A percentile compares a stretch with the other conserved stretches of the same genome.
These are phyloP conservation scores for Handroanthus guayacan DNA, from an alignment of 257 asterid genomes.

Conservation along the genomic window DNA sequence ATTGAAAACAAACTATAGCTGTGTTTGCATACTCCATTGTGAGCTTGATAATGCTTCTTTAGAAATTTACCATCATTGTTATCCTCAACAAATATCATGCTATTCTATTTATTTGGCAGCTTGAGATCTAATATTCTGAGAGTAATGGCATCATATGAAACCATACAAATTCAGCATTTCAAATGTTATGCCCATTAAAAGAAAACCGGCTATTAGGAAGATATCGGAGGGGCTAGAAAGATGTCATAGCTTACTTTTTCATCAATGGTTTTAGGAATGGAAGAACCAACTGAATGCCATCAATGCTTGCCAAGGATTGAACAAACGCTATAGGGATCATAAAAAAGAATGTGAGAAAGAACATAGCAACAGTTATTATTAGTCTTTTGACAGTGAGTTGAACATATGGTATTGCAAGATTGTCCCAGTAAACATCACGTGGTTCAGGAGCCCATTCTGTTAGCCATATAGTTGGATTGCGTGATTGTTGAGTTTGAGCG, in stretches of 20 bases:
- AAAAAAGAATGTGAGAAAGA: slow-evolving; percentile 83
- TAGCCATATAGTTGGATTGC: slow-evolving; percentile 78
- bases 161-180: background rate
- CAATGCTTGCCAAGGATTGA: slow-evolving; percentile 83
- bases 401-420: slow-evolving; percentile 77
- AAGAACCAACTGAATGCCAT: slow-evolving; percentile 68
- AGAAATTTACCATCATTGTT: background rate
- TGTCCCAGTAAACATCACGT: slow-evolving; percentile 85
- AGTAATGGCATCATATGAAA: background rate
- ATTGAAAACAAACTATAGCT: too few relatives aligned
- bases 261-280: slow-evolving; percentile 74
- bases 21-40: too few relatives aligned
- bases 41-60: background rate
- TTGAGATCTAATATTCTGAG: background rate
- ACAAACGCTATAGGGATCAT: slow-evolving; percentile 92
- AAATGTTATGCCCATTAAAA: background rate
- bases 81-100: background rate
- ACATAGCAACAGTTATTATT: slow-evolving; percentile 59
- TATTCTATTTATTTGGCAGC: background rate
- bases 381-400: slow-evolving; percentile 62
- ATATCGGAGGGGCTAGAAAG: background rate
- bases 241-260: slow-evolving; percentile 50
- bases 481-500: slow-evolving; percentile 86
- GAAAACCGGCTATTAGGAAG: too few relatives aligned
- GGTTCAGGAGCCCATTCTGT: slow-evolving; percentile 98